Conservation (phyloP, 345 rosid genomes). For the Rubroshorea leprosula region DNA sequence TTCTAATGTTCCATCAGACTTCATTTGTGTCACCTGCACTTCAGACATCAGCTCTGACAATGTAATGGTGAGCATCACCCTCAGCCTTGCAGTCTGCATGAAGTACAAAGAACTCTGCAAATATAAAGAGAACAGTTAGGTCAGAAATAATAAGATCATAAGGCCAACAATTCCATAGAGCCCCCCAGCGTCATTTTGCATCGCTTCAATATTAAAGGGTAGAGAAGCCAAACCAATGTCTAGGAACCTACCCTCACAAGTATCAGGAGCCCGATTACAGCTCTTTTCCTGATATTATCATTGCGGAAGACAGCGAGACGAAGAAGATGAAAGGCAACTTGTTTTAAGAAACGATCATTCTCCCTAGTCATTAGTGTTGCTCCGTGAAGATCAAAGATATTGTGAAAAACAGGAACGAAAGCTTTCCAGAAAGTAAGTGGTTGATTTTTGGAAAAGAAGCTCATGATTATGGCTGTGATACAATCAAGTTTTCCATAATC, state of each 20-base stretch:
- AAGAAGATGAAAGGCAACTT: constrained; percentile 94
- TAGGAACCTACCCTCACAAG: constrained; percentile 67
- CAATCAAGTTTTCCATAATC: constrained; percentile 98
- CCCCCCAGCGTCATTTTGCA: too few species aligned
- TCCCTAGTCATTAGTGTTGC: constrained; percentile 97
- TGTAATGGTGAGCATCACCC: constrained; percentile 94
- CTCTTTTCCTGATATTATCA: constrained; percentile 88
- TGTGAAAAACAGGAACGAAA: constrained; percentile 73
- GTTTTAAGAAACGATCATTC: constrained; percentile 97
- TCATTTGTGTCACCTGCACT: constrained; percentile 95
- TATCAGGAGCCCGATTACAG: constrained; percentile 91
- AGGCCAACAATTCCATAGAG: background rate
- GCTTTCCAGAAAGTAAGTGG: constrained; percentile 86
- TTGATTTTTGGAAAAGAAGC: constrained; percentile 92
- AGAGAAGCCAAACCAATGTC: constrained; percentile 15
- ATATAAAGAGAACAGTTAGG: constrained; percentile 20
- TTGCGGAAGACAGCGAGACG: constrained; percentile 93
- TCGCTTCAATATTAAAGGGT: background rate
- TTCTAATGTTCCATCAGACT: constrained; percentile 83
- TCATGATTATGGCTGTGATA: constrained; percentile 74
- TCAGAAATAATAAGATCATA: constrained; percentile 10
- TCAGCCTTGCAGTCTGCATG: constrained; percentile 90
- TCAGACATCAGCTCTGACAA: constrained; percentile 96
- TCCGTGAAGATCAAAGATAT: constrained; percentile 86
- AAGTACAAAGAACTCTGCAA: constrained; percentile 91